Base-by-base conservation (phyloP, 2,329 filamentous ascomycete genomes). In the Byssothecium circinans region DNA sequence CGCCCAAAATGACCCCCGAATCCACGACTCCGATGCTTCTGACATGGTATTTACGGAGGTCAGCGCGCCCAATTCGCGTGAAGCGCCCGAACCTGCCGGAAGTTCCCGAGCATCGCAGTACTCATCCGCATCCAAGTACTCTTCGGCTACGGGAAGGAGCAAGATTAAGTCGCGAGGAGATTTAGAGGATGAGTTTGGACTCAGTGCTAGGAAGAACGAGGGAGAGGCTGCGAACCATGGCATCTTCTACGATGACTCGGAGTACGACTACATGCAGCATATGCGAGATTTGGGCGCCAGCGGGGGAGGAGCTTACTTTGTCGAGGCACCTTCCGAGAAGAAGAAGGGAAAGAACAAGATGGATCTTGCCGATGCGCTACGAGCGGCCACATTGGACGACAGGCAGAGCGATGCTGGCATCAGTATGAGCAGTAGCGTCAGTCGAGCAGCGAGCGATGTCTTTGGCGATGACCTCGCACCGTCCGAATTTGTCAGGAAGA, bases 211-310 rank as follows among this genome's bases (percentile, higher is more conserved):
- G 59, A 81, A 83, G 47, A 97, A 99, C 70, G 94, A 99, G 73
- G 95, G 95, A 61, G 91, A 99, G 75, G 94, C 95, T 8, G 94
- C 95, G 58, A 89, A 88, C 69, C 84, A 96, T 73, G 94, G 94
- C 55, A 83, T 99, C 56, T 99, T 88, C 78, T 99, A 81, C 71
- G 95, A 99, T 73, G 94, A 99, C 74, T 87, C 89, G 56, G 83
- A 89, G 65, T 99, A 99, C 74, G 94, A 99, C 73, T 99, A 99
- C 75, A 99, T 99, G 94, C 94, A 99, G 73, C 94, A 99, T 73
- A 78, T 99, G 80, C 87, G 91, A 45, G 94, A 97, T 61, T 76
- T 99, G 35, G 89, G 78, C 2, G 65, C 66, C 2, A 74, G 81
- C 5, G 73, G 71, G 4, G 88, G 71, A 4, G 88, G 88, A 23